Evolutionary conservation across 2,329 filamentous ascomycete genomes (phyloP).

Genomic region (Ascochyta fabae): DNA sequence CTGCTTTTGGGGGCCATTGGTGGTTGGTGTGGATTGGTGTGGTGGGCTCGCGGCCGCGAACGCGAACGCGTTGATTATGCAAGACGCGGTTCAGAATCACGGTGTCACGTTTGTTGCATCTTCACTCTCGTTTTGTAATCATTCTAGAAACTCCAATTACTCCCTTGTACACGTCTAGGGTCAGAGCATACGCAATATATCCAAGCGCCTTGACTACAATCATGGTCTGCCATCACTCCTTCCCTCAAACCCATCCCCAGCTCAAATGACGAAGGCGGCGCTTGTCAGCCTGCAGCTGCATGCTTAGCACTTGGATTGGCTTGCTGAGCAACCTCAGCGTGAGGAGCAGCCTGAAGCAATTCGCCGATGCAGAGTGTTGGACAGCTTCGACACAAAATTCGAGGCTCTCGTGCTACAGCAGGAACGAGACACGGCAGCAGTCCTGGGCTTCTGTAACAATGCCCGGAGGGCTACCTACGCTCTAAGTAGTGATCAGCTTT

Average conservation of each 20-base stretch:
- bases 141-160: not conserved
- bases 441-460: too few species aligned
- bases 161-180: not conserved
- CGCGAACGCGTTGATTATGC: constrained; percentile 12
- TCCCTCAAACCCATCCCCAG: not conserved
- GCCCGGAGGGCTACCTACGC: too few species aligned
- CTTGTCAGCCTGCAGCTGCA: not conserved
- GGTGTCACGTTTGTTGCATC: constrained; percentile 28
- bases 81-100: constrained; percentile 23
- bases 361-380: too few species aligned
- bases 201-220: not conserved
- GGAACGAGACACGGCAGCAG: too few species aligned
- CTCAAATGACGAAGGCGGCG: not conserved
- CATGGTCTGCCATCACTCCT: not conserved
- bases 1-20: constrained; percentile 49
- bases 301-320: too few species aligned
- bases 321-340: too few species aligned
- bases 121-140: not conserved
- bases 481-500: too few species aligned
- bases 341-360: too few species aligned
- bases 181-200: not conserved
- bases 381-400: too few species aligned
- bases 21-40: not conserved
- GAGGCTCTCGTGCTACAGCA: too few species aligned
- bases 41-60: not conserved